Evolutionary conservation across 371 early-diverging fungal genomes (phyloP).

Genomic region (Cokeromyces recurvatus): DNA sequence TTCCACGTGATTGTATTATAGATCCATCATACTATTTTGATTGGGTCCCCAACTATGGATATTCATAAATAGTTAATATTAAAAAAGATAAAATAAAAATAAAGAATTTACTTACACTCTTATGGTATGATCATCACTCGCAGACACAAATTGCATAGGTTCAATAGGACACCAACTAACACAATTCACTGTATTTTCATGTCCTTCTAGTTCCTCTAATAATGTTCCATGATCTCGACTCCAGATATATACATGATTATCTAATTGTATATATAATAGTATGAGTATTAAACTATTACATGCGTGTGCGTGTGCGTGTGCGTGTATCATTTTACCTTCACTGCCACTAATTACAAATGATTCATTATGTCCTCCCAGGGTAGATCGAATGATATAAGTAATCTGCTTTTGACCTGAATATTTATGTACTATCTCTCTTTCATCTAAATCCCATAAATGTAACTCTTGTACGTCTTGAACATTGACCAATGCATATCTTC

Average conservation of each 20-base stretch:
- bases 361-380: constrained; percentile 85
- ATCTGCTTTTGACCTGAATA: constrained; percentile 86
- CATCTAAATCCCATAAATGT: constrained; percentile 86
- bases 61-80: too few species aligned
- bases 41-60: too few species aligned
- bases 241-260: constrained; percentile 87
- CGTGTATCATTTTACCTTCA: too few species aligned
- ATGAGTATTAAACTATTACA: too few species aligned
- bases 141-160: constrained; percentile 80
- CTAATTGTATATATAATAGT: too few species aligned
- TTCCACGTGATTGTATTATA: too few species aligned
- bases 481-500: constrained; percentile 72
- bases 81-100: background rate
- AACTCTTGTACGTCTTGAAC: constrained; percentile 55
- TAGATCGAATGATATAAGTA: constrained; percentile 85
- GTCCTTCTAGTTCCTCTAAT: constrained; percentile 78
- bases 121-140: constrained; percentile 91
- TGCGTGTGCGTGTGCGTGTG: too few species aligned
- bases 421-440: constrained; percentile 59
- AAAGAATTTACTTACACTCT: constrained; percentile 80
- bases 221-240: constrained; percentile 73
- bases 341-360: constrained; percentile 86
- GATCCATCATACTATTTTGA: too few species aligned
- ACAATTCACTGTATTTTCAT: constrained; percentile 79
- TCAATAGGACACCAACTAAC: constrained; percentile 77